A percentile compares a stretch with the other conserved stretches of the same genome.
phyloP scores from a whole-genome alignment of 2,329 filamentous ascomycete species.

The Chaetomium strumarium region DNA sequence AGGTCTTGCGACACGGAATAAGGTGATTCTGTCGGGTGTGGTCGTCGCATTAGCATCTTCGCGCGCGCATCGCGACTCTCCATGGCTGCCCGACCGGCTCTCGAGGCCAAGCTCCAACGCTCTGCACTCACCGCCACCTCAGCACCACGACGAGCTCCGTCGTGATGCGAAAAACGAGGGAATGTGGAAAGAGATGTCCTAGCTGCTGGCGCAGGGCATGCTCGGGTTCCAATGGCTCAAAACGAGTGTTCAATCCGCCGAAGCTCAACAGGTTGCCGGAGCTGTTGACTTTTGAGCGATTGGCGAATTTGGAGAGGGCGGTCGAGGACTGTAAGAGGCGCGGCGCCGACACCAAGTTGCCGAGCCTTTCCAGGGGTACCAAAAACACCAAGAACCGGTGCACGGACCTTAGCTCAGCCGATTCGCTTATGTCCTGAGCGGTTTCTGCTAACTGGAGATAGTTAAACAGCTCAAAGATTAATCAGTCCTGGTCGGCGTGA shows the following conservation, averaged over 20 bases:
- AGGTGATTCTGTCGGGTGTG: conserved; percentile 7
- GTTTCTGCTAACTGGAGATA: too few relatives aligned
- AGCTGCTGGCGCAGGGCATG: conserved; percentile 15
- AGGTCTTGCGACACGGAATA: conserved; percentile 22
- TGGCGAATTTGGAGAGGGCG: conserved; percentile 5
- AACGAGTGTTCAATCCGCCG: conserved; percentile 18
- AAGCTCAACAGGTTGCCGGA: conserved; percentile 13
- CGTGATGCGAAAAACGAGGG: conserved; percentile 17
- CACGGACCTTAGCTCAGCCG: conserved; percentile 8
- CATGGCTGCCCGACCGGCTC: conserved; percentile 20
- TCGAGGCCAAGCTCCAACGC: conserved; percentile 10
- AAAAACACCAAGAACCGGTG: conserved; percentile 11
- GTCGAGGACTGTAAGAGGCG: background rate
- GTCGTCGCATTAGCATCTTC: conserved; percentile 10
- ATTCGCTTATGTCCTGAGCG: too few relatives aligned
- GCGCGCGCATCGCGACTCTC: conserved; percentile 14
- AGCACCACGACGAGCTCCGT: conserved; percentile 9
- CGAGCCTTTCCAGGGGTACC: conserved; percentile 3
- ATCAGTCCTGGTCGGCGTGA: too few relatives aligned
- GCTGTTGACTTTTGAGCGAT: conserved; percentile 14
- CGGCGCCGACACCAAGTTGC: conserved; percentile 1
- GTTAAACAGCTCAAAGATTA: too few relatives aligned
- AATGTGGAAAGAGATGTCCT: conserved; percentile 14
- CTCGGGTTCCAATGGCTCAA: conserved; percentile 24
- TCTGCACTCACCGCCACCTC: conserved; percentile 21